Evolutionary conservation across 2,329 filamentous ascomycete species (phyloP).

Genomic region (Aspergillus sp.): DNA sequence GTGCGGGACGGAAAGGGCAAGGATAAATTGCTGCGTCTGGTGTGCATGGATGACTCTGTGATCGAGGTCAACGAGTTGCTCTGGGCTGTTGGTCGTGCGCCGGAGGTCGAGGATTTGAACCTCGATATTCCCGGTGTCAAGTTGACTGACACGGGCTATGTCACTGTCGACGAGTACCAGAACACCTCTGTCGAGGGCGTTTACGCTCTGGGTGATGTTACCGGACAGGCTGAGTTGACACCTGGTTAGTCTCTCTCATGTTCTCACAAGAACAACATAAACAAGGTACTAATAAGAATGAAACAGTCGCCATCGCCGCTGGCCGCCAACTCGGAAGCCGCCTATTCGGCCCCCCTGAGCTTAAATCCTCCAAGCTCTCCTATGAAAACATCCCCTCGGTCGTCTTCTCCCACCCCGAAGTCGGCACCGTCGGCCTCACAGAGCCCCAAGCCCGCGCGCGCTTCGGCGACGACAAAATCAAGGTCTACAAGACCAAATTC

Average conservation of each 20-base stretch:
- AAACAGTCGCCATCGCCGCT: slow-evolving; percentile 45
- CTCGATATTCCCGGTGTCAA: slow-evolving; percentile 39
- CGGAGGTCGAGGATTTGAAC: slow-evolving; percentile 39
- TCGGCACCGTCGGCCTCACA: slow-evolving; percentile 45
- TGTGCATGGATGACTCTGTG: slow-evolving; percentile 37
- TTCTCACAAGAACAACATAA: too few relatives aligned
- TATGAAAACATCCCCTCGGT: slow-evolving; percentile 49
- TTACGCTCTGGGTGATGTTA: slow-evolving; percentile 47
- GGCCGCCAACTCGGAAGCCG: slow-evolving; percentile 45
- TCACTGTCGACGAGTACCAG: slow-evolving; percentile 45
- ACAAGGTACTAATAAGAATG: neutral
- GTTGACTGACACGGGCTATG: slow-evolving; percentile 31
- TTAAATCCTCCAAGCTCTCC: slow-evolving; percentile 38
- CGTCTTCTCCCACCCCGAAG: slow-evolving; percentile 47
- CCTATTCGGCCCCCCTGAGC: slow-evolving; percentile 42
- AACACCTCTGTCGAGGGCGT: slow-evolving; percentile 43
- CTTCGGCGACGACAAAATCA: slow-evolving; percentile 46
- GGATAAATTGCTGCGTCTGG: slow-evolving; percentile 42
- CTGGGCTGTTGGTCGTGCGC: slow-evolving; percentile 45
- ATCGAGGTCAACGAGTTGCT: slow-evolving; percentile 45
- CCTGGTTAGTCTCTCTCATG: slow-evolving; percentile 31
- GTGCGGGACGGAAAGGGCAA: slow-evolving; percentile 40
- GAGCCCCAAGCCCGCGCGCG: slow-evolving; percentile 42
- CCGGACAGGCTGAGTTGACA: slow-evolving; percentile 45
- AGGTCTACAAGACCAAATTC: slow-evolving; percentile 45